These are phyloP conservation scores for Trypanosoma theileri DNA, from an alignment of 208 protist genomes.

Conservation along the genomic window DNA sequence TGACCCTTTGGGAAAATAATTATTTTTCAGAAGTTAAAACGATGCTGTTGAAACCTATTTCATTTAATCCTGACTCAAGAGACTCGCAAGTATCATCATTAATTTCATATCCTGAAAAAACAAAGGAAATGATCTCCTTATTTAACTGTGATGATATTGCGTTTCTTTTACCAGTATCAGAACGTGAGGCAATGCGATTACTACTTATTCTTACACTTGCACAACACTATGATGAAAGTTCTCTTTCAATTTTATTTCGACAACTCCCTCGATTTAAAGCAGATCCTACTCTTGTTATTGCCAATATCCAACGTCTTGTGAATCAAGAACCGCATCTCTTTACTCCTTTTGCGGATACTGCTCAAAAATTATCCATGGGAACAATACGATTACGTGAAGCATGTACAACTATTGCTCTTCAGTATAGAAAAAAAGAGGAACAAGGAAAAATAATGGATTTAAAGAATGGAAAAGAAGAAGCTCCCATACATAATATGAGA, in stretches of 20 bases:
- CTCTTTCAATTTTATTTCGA: neutral
- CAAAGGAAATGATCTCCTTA: neutral
- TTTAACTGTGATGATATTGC: slow-evolving; percentile 10
- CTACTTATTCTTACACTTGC: slow-evolving; percentile 25
- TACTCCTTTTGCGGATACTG: neutral
- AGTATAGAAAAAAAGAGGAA: neutral
- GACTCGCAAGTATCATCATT: neutral
- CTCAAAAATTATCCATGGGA: slow-evolving; percentile 2
- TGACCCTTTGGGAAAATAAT: slow-evolving; percentile 21
- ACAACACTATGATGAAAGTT: neutral
- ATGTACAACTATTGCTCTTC: slow-evolving; percentile 8
- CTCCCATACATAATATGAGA: slow-evolving; percentile 1
- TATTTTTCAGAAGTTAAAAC: slow-evolving; percentile 1
- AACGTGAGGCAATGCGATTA: slow-evolving; percentile 26
- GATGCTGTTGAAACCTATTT: slow-evolving; percentile 17
- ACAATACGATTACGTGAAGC: slow-evolving; percentile 9
- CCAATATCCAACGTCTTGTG: slow-evolving; percentile 14
- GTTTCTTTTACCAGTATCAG: slow-evolving; percentile 23
- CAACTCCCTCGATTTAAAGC: slow-evolving; percentile 13
- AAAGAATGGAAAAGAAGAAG: neutral
- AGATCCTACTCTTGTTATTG: slow-evolving; percentile 2
- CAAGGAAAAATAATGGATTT: neutral
- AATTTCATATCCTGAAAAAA: neutral
- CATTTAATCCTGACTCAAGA: neutral
- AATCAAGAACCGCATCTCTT: slow-evolving; percentile 20